Conservation (phyloP, 768 basidiomycete species). For the Boletales sp. region DNA sequence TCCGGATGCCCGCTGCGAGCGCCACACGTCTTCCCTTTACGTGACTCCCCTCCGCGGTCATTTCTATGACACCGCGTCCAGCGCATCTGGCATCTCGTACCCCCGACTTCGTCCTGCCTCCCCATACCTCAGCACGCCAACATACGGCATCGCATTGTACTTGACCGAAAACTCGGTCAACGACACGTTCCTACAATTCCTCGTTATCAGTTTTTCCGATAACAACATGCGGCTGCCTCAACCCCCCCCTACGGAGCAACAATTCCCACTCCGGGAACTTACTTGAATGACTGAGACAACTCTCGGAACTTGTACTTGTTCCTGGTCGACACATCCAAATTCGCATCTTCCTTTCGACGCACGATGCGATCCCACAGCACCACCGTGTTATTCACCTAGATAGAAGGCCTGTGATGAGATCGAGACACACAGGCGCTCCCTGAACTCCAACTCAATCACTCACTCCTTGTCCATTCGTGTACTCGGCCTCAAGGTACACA, state of each 20-base stretch:
- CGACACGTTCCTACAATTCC: constrained; percentile 50
- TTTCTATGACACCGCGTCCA: constrained; percentile 27
- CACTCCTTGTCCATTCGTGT: constrained; percentile 69
- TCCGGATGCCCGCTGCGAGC: neutral
- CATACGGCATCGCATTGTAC: constrained; percentile 90
- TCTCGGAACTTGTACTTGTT: constrained; percentile 88
- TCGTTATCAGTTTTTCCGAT: neutral
- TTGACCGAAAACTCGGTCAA: constrained; percentile 71
- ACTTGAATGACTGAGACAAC: constrained; percentile 71
- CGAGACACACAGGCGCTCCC: no score
- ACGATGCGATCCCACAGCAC: constrained; percentile 94
- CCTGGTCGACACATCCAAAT: constrained; percentile 46
- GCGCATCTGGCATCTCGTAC: constrained; percentile 33
- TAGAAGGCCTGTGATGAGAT: constrained; percentile 9
- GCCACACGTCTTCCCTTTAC: neutral
- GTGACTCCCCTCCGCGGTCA: constrained; percentile 15
- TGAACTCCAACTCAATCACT: constrained; percentile 27
- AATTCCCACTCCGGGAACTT: constrained; percentile 29
- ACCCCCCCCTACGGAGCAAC: neutral
- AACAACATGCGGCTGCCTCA: constrained; percentile 18
- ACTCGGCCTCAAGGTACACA: constrained; percentile 83
- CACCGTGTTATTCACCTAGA: constrained; percentile 67
- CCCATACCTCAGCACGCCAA: constrained; percentile 76
- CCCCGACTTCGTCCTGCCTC: constrained; percentile 54
- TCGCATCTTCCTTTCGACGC: constrained; percentile 71